Percentiles rank a stretch among this genome's conserved stretches.
phyloP scores from a whole-genome alignment of 1,139 yeast genomes.

The Protomyces arabidopsidicola region DNA sequence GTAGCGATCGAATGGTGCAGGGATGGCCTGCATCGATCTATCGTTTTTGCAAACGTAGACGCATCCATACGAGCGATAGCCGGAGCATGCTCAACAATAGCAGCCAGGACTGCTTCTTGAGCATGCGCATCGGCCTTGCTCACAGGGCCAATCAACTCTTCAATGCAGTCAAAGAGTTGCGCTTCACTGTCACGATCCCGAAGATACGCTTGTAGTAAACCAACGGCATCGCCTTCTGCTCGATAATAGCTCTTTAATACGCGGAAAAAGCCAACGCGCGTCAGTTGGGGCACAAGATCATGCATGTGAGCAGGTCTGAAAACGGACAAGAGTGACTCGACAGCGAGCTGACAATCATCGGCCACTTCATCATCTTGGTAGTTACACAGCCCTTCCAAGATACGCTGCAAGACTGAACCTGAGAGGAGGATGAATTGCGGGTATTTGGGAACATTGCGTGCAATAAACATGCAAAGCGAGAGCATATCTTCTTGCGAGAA shows the following conservation, averaged over 20 bases:
- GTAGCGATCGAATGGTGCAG: constrained; percentile 34
- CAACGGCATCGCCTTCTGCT: constrained; percentile 50
- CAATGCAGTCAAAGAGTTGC: constrained; percentile 36
- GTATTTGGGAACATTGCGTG: constrained; percentile 73
- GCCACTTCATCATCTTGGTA: constrained; percentile 40
- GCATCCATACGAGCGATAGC: constrained; percentile 32
- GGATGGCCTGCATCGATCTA: constrained; percentile 35
- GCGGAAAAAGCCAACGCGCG: constrained; percentile 51
- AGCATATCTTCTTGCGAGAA: constrained; percentile 41
- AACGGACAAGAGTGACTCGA: constrained; percentile 60
- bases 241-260: constrained; percentile 59
- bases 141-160: constrained; percentile 35
- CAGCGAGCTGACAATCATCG: constrained; percentile 66
- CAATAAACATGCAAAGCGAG: constrained; percentile 62
- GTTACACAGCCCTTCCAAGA: constrained; percentile 53
- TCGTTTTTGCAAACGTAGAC: constrained; percentile 32
- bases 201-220: constrained; percentile 48
- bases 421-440: constrained; percentile 69
- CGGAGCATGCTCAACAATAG: constrained; percentile 29
- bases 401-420: constrained; percentile 50
- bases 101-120: constrained; percentile 23
- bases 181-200: constrained; percentile 32
- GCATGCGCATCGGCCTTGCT: constrained; percentile 26
- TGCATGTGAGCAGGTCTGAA: constrained; percentile 54
- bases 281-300: constrained; percentile 49